Percentiles rank a stretch among this genome's conserved stretches.
Evolutionary conservation across 495 filamentous ascomycete species (phyloP).

Genomic region (Entonaema liquescens): DNA sequence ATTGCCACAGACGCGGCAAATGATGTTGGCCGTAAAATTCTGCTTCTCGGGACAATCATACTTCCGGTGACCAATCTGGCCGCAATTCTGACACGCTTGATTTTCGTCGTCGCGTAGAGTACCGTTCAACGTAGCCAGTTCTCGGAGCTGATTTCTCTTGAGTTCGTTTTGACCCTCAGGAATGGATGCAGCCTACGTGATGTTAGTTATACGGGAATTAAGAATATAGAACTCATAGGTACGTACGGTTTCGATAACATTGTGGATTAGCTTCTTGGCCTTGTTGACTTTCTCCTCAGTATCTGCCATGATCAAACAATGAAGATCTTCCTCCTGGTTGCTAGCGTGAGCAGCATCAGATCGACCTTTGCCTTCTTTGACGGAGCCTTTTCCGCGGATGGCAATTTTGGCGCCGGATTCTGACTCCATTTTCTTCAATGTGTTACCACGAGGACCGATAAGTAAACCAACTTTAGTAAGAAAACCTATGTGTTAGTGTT

Average conservation of each 20-base stretch:
- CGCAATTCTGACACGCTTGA: constrained; percentile 99
- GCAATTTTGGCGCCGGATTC: constrained; percentile 98
- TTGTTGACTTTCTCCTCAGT: constrained; percentile 99
- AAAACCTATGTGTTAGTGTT: constrained; percentile 91
- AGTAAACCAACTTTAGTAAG: constrained; percentile 98
- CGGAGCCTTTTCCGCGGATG: constrained; percentile 98
- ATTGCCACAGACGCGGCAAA: constrained; percentile 97
- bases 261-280: constrained; percentile 95
- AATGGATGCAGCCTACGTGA: constrained; percentile 82
- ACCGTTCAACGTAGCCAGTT: constrained; percentile 96
- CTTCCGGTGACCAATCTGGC: constrained; percentile 98
- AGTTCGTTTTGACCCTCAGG: constrained; percentile 98
- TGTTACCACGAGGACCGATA: constrained; percentile 99
- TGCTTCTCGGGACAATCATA: constrained; percentile 98
- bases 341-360: constrained; percentile 98
- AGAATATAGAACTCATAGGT: constrained; percentile 1
- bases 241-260: constrained; percentile 95
- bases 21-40: constrained; percentile 98
- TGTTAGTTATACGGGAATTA: constrained; percentile 45
- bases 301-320: constrained; percentile 99
- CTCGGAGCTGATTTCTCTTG: constrained; percentile 97
- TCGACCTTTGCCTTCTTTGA: constrained; percentile 99
- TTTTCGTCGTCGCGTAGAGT: constrained; percentile 98
- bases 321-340: constrained; percentile 99
- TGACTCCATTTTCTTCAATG: constrained; percentile 98